Evolutionary conservation across 2,329 filamentous ascomycete genomes (phyloP), one percentile per base, ranked within the genome.

Genomic region (Hysterium pulicare): DNA sequence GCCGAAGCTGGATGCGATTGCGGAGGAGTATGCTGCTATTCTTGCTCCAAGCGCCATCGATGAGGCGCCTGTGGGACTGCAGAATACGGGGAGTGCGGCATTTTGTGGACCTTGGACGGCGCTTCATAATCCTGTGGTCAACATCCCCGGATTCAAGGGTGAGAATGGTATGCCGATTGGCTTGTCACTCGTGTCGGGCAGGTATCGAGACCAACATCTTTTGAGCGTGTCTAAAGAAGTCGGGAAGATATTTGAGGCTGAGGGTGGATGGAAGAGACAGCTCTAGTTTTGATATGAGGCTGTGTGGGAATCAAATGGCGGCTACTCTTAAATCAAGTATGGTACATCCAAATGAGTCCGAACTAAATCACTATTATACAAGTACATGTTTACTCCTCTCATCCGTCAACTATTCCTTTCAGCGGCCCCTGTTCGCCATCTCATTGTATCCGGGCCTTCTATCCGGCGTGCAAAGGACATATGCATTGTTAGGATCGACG

Each of bases 81-180:
- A 67, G 4, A 71, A 59, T 39, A 85, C 81, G 0, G 82, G 82
- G 0, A 76, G 70, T 46, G 70, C 77, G 17, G 69, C 62, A 0
- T 78, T 79, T 44, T 76, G 75, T 49, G 53, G 57, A 11, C 71
- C 73, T 1, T 79, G 76, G 77, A 79, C 77, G 52, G 53, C 51
- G 43, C 60, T 85, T 11, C 82, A 86, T 47, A 76, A 72, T 1
- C 82, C 82, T 0, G 78, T 81, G 0, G 61, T 84, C n/a, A 84
- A 85, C 45, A 59, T 86, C 0, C 81, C 81, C 0, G 82, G 81
- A 0, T 84, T 86, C 49, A 61, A 69, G 24, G 81, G 82, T 0
- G 67, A 68, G 22, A 70, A 76, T 44, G 73, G 70, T 0, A 61
- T 86, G 70, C 83, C 82, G 0, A 71, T 86, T 28, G 82, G 83